Percentiles rank a stretch among this genome's conserved stretches.
These are phyloP conservation scores for Collybia mongolica DNA, from an alignment of 768 basidiomycete genomes.

Conservation along the genomic window DNA sequence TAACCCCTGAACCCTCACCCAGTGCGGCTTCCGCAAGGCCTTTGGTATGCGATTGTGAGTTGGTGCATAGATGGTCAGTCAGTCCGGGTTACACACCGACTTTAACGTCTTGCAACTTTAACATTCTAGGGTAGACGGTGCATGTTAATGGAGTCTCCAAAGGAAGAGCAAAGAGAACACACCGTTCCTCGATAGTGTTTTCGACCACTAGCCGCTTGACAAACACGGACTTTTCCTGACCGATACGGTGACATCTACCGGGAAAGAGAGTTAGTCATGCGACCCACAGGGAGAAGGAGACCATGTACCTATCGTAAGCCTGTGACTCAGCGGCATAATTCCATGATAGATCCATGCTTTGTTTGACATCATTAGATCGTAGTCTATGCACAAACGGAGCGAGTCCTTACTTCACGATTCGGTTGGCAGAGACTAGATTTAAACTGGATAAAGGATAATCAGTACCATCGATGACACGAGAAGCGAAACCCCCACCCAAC, in stretches of 20 bases:
- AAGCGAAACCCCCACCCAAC: constrained; percentile 42
- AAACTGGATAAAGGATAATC: constrained; percentile 24
- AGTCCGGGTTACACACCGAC: constrained; percentile 33
- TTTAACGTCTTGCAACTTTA: constrained; percentile 69
- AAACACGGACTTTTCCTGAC: constrained; percentile 67
- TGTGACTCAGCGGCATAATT: constrained; percentile 73
- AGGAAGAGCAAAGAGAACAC: constrained; percentile 13
- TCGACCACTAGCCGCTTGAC: constrained; percentile 67
- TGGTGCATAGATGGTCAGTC: not conserved
- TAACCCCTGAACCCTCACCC: constrained; percentile 63
- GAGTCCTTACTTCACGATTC: constrained; percentile 58
- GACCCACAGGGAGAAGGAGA: not conserved
- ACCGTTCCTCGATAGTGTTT: constrained; percentile 78
- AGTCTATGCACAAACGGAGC: not conserved
- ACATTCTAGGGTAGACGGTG: constrained; percentile 42
- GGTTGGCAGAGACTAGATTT: constrained; percentile 67
- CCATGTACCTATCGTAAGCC: constrained; percentile 44
- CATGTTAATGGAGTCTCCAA: not conserved
- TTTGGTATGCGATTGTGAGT: constrained; percentile 9
- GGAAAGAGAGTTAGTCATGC: constrained; percentile 26
- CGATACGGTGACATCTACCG: constrained; percentile 62
- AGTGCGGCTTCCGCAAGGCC: constrained; percentile 68
- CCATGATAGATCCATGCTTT: constrained; percentile 72
- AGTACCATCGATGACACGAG: not conserved
- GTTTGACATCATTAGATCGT: not conserved